Conservation (phyloP, 108 stramenopile species). For the Epipyxis sp. region DNA sequence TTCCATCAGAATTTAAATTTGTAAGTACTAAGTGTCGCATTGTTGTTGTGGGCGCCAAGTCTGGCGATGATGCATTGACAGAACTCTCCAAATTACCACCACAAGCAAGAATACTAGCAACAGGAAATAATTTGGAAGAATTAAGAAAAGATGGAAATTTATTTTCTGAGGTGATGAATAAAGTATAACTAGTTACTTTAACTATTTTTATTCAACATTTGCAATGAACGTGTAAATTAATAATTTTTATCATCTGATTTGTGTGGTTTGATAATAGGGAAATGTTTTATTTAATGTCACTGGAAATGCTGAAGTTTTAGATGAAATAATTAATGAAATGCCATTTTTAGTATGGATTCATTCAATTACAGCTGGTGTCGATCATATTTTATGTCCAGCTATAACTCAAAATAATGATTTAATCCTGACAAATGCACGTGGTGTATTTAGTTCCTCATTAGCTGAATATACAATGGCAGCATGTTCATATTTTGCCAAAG, state of each 20-base stretch:
- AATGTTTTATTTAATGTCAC: conserved; percentile 27
- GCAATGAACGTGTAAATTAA: too few species aligned
- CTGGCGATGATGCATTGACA: conserved; percentile 15
- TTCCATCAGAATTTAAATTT: neutral
- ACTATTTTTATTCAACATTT: neutral
- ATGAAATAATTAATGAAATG: conserved; percentile 31
- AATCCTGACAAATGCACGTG: conserved; percentile 79
- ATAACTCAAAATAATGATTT: conserved; percentile 40
- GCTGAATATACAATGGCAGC: conserved; percentile 84
- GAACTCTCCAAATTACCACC: conserved; percentile 1
- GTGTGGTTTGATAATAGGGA: neutral
- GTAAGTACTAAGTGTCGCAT: conserved; percentile 17
- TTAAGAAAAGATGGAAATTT: conserved; percentile 25
- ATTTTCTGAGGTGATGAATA: conserved; percentile 23
- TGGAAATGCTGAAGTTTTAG: neutral
- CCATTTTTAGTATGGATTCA: conserved; percentile 49
- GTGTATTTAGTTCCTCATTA: conserved; percentile 72
- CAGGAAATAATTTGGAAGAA: conserved; percentile 24
- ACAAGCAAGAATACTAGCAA: conserved; percentile 21
- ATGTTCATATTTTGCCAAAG: conserved; percentile 83
- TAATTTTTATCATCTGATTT: too few species aligned
- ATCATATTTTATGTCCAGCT: conserved; percentile 41
- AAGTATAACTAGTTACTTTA: neutral
- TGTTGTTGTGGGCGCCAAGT: conserved; percentile 27
- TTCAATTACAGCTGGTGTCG: conserved; percentile 45